Conservation (phyloP, 2,329 filamentous ascomycete species). For the Triangularia verruculosa region DNA sequence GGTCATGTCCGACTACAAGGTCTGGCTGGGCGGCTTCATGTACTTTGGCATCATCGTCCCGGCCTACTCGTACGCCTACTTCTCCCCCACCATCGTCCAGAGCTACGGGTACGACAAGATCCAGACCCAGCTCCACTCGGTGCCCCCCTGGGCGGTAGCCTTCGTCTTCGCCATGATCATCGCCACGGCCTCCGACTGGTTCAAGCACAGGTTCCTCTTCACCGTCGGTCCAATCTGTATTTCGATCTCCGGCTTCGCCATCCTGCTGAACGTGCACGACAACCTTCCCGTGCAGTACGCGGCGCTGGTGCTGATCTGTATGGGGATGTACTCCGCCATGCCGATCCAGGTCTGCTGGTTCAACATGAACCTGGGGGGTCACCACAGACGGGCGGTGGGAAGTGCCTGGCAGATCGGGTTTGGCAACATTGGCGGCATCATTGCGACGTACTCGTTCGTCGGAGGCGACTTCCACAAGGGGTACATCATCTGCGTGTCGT, state of each 20-base stretch:
- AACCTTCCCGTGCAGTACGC: conserved; percentile 68
- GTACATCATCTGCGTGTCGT: conserved; percentile 74
- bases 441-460: conserved; percentile 69
- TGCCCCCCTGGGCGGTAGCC: conserved; percentile 62
- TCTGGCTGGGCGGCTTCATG: conserved; percentile 74
- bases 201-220: conserved; percentile 72
- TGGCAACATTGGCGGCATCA: conserved; percentile 76
- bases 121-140: conserved; percentile 55
- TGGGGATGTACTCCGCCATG: conserved; percentile 83
- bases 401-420: conserved; percentile 76
- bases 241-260: conserved; percentile 70
- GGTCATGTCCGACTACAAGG: conserved; percentile 71
- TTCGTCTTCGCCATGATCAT: conserved; percentile 77
- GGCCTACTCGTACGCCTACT: conserved; percentile 76
- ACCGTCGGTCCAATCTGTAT: conserved; percentile 65
- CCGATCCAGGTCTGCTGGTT: conserved; percentile 83
- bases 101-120: conserved; percentile 62
- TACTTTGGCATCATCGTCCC: conserved; percentile 78
- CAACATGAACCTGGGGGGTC: conserved; percentile 74
- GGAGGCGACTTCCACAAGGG: conserved; percentile 68
- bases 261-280: conserved; percentile 69
- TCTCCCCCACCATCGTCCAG: conserved; percentile 68
- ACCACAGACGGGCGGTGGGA: conserved; percentile 67
- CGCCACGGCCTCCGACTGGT: conserved; percentile 68
- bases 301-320: conserved; percentile 77